Evolutionary conservation across 148 eudicot species (phyloP), one percentile per base, ranked within the genome.

Genomic region (Diospyros kaki): DNA sequence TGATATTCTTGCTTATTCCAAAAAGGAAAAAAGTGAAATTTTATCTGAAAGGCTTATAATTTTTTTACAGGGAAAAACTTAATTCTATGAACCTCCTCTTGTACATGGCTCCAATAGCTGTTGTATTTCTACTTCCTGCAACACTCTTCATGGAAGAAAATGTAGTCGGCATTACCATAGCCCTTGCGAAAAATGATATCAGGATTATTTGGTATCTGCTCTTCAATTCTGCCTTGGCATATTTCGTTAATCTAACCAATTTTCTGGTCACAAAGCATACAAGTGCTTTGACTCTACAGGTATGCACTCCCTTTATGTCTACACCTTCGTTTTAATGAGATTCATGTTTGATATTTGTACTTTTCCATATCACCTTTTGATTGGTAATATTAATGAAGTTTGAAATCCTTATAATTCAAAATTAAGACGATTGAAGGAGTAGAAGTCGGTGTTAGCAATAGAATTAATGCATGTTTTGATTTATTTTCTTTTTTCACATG

Each of bases 71-170:
- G 86, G 86, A 84, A 66, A 84, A 84, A 77, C 68, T 84, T 59
- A 84, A 84, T 75, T 84, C 86, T 43, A 84, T 84, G 84, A 84
- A 84, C 72, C 81, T 84, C 63, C 84, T 84, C 55, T 79, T 84
- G 14, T 84, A 84, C 75, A 84, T 84, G 86, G 83, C 86, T 78
- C 86, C 86, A 64, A 75, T 84, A 45, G 86, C 86, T 75, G 86
- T 84, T 64, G 80, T 84, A 14, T 72, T 81, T 66, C 84, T 84
- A 58, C 81, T 84, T 56, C 86, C 86, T 13, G 86, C 80, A 52
- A 81, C 86, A 55, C 77, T 84, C 11, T 50, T 63, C 12, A 84
- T 84, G 86, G 86, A 84, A 69, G 74, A 75, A 68, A 81, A 81
- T 72, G 84, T 84, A 52, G 84, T 84, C 18, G 86, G 82, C 51